Evolutionary conservation across 345 rosid species (phyloP), one percentile per base, ranked within the genome.

Genomic region (Lumnitzera racemosa): DNA sequence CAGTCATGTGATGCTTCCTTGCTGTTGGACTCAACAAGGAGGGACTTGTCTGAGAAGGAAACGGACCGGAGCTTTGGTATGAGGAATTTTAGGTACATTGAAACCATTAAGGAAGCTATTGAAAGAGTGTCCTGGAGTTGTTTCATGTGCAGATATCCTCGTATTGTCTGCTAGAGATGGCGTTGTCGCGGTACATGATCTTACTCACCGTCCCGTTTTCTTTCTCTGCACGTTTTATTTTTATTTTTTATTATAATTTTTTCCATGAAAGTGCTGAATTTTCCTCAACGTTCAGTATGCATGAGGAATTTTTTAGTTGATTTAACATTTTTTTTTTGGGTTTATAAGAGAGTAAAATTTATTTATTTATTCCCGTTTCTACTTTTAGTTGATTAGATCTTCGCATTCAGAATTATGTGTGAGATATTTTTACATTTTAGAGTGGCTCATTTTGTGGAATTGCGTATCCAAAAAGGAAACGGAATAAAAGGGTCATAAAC

Each of bases 1-100:
- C 63, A 92, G 98, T 89, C 98, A 53, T 92, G 96, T 54, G 98
- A 92, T 72, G 96, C 98, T 56, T 92, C 98, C 52, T 84, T 89
- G 76, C 76, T 92, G 74, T 73, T 92, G 81, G 98, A 92, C 81
- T 92, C 98, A 13, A 92, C 96, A 51, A 85, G 98, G 75, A 89
- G 94, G 76, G 78, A 59, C 74, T 70, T 92, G 76, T 91, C 96
- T 24, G 98, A 89, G 84, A 92, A 89, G 82, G 98, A 92, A 61
- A 83, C 86, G 9, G 98, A 89, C 82, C 76, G 98, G 73, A 92
- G 96, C 72, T 92, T 92, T 70, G 98, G 96, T 0, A 67, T 92
- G 23, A 85, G 98, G 73, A 92, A 92, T 77, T 92, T 92, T 70
- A 85, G 98, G 70, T 92, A 92, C 80, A 72, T 92, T n/a, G 98